phyloP scores from a whole-genome alignment of 192 early-diverging fungal genomes.

The Podila epicladia region DNA sequence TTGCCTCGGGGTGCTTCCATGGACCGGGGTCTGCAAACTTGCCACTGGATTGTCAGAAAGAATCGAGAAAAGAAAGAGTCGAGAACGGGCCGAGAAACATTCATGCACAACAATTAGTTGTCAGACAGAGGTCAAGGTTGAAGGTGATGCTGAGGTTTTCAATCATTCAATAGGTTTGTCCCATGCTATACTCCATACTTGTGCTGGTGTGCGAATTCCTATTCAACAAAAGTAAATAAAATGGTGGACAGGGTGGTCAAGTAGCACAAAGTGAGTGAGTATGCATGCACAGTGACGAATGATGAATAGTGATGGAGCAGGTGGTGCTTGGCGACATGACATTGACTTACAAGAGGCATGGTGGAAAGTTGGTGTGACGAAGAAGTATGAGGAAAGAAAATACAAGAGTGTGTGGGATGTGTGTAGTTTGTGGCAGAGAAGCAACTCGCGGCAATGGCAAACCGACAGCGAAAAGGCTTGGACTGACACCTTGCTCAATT shows the following conservation, averaged over 20 bases:
- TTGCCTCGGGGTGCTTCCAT: conserved; percentile 83
- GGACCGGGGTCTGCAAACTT: conserved; percentile 82
- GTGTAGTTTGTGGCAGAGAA: not conserved
- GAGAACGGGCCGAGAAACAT: not conserved
- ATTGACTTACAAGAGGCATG: conserved; percentile 1
- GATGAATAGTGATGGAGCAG: not conserved
- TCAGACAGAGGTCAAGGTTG: not conserved
- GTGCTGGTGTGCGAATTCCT: conserved; percentile 68
- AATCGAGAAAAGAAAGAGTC: not conserved
- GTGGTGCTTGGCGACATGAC: not conserved
- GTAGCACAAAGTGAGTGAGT: not conserved
- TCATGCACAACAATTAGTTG: not conserved
- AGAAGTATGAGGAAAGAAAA: not conserved
- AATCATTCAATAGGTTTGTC: not conserved
- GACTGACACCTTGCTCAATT: too few species aligned
- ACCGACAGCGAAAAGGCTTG: too few species aligned
- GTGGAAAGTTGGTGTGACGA: not conserved
- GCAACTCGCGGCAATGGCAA: too few species aligned
- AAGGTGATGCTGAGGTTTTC: not conserved
- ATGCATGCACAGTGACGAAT: not conserved
- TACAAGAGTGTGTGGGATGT: not conserved
- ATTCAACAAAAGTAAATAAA: not conserved
- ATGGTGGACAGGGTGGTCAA: not conserved
- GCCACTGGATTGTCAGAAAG: conserved; percentile 47
- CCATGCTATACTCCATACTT: conserved; percentile 48